Conservation (phyloP, 2,329 filamentous ascomycete genomes). For the Hypoxylon sp. region DNA sequence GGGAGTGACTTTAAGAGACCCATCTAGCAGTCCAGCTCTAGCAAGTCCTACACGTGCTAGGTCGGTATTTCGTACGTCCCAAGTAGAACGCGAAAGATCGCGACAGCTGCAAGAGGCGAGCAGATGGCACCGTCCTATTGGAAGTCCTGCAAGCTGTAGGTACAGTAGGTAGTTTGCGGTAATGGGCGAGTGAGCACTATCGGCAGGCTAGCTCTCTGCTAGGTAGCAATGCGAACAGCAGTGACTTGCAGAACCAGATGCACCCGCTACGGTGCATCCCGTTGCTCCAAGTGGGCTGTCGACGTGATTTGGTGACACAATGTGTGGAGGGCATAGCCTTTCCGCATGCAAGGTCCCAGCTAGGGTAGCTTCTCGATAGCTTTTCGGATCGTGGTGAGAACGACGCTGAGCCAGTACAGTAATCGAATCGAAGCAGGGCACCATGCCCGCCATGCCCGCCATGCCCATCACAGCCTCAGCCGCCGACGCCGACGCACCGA, state of each 20-base stretch:
- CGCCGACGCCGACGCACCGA: too few species aligned
- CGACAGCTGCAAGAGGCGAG: not conserved
- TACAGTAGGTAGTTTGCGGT: slow-evolving; percentile 19
- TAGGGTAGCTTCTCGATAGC: slow-evolving; percentile 26
- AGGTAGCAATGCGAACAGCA: slow-evolving; percentile 27
- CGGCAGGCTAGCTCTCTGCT: not conserved
- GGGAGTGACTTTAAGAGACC: slow-evolving; percentile 24
- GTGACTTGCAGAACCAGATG: slow-evolving; percentile 31
- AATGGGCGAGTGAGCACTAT: slow-evolving; percentile 1
- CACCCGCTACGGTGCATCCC: slow-evolving; percentile 31
- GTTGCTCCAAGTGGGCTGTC: slow-evolving; percentile 22
- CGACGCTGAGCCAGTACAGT: not conserved
- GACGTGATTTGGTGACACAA: slow-evolving; percentile 30
- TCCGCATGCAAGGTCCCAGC: slow-evolving; percentile 34
- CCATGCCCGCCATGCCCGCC: too few species aligned
- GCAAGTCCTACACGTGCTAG: too few species aligned
- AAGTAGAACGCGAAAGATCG: slow-evolving; percentile 7
- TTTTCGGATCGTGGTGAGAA: slow-evolving; percentile 25
- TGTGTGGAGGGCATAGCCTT: slow-evolving; percentile 34
- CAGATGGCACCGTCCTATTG: slow-evolving; percentile 1
- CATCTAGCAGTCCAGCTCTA: too few species aligned
- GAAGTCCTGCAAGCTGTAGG: slow-evolving; percentile 9
- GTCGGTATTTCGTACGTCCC: too few species aligned
- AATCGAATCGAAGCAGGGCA: slow-evolving; percentile 1
- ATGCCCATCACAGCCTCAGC: slow-evolving; percentile 22